A percentile compares a stretch with the other conserved stretches of the same genome.
These are phyloP conservation scores for Fusarium tanahbumbuense DNA, from an alignment of 2,329 filamentous ascomycete genomes.

Conservation along the genomic window DNA sequence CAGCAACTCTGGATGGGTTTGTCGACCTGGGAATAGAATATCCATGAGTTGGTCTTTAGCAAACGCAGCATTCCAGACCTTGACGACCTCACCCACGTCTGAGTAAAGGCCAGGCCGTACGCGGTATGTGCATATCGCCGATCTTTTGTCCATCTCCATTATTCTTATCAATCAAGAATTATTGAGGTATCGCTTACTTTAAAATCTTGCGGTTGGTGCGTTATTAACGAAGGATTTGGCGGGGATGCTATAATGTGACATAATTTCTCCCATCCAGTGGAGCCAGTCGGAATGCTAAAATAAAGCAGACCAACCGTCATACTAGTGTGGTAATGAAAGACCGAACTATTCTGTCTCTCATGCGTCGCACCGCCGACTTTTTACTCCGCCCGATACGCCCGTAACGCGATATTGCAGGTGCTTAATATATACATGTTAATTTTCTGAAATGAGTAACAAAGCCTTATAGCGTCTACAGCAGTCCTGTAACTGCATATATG, in stretches of 20 bases:
- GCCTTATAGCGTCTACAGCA: accelerated
- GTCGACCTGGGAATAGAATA: background rate
- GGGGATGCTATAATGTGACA: background rate
- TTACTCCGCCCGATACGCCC: background rate
- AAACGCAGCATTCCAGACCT: background rate
- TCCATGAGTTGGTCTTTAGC: background rate
- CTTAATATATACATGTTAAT: accelerated
- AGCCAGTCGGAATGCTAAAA: background rate
- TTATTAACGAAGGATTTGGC: background rate
- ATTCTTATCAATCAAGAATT: background rate
- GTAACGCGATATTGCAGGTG: background rate
- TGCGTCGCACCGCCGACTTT: background rate
- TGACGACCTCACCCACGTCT: background rate
- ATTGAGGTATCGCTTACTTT: background rate
- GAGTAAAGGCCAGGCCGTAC: background rate
- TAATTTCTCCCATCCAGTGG: background rate
- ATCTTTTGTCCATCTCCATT: background rate
- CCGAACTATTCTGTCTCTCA: background rate
- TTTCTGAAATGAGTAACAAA: background rate
- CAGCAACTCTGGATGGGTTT: background rate
- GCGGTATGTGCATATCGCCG: background rate
- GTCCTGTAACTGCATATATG: background rate
- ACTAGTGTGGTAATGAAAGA: background rate
- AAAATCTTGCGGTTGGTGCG: background rate
- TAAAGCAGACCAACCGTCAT: background rate